Evolutionary conservation across 305 asterid species (phyloP).

Genomic region (Ilex paraguariensis): DNA sequence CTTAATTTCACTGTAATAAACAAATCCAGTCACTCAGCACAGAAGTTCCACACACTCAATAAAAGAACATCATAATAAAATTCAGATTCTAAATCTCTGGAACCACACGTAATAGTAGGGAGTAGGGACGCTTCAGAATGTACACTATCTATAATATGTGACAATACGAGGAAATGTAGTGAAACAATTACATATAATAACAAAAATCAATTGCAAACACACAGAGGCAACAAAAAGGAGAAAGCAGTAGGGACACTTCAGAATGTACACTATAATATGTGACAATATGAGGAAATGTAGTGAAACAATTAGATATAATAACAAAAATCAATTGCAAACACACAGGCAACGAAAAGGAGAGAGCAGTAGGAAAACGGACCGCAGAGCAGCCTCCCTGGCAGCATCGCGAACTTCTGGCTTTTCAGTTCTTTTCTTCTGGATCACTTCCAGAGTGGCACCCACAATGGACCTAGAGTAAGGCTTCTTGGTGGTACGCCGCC

Average conservation of each 20-base stretch:
- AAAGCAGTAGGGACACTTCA: not conserved
- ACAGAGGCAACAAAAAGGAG: too few species aligned
- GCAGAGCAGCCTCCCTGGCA: conserved; percentile 48
- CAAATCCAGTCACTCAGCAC: not conserved
- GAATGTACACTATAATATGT: not conserved
- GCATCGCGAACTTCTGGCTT: conserved; percentile 46
- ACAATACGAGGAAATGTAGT: not conserved
- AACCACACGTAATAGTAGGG: too few species aligned
- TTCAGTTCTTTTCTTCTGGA: conserved; percentile 42
- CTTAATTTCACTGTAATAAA: conserved; percentile 33
- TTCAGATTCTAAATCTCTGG: too few species aligned
- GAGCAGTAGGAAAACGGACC: conserved; percentile 10
- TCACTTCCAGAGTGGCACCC: conserved; percentile 47
- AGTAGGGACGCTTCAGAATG: not conserved
- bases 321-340: too few species aligned
- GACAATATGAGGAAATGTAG: not conserved
- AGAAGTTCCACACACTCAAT: too few species aligned
- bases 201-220: too few species aligned
- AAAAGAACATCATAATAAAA: too few species aligned
- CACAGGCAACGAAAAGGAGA: too few species aligned
- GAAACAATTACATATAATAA: too few species aligned
- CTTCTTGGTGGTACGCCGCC: conserved; percentile 41
- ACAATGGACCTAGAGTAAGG: conserved; percentile 49
- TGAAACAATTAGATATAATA: not conserved
- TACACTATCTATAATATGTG: not conserved